Base-by-base conservation (phyloP, 2,329 filamentous ascomycete genomes). In the Parafenestella ontariensis region DNA sequence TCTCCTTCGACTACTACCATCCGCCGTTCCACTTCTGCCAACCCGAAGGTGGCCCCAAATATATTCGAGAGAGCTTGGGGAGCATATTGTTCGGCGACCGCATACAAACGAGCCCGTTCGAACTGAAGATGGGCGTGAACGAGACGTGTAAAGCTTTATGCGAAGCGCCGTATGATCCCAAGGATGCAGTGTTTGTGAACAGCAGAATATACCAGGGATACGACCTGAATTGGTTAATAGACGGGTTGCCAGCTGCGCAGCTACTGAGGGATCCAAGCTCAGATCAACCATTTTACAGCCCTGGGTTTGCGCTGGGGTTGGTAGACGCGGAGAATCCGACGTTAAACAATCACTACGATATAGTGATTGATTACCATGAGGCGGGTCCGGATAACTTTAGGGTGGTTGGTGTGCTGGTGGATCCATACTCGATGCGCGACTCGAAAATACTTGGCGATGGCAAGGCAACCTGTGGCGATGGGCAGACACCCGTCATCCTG, bases 41-140 rank as follows among this genome's bases (percentile, higher is more conserved):
- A 65, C 95, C 94, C 1, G 80, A 89, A 51, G 87, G 83, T 56
- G 91, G 91, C 2, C 88, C 92, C 8, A 77, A 93, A 73, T 85
- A 90, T 79, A 87, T 96, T 20, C 88, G 91, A 36, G 95, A 97
- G 79, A 95, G 91, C 61, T 78, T 99, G 60, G 95, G 95, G 21
- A 97, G 94, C 81, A 99, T 99, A 72, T 79, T 99, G 46, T 99
- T 99, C 68, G 95, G 95, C 64, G 95, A 99, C 78, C 87, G 95
- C 52, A 99, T 99, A 79, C 92, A 92, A 79, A 96, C 92, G n/a
- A 98, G 94, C 31, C 91, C 94, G 0, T 96, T 96, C 71, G 87
- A 96, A 71, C 81, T 98, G 56, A 85, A 87, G 64, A 97, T 99
- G 93, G 87, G 79, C 50, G 81, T 87, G 59, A 95, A 99, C 73